A percentile compares a stretch with the other conserved stretches of the same genome.
Evolutionary conservation across 352 stramenopile genomes (phyloP).

Genomic region (Pythium apleroticum): DNA sequence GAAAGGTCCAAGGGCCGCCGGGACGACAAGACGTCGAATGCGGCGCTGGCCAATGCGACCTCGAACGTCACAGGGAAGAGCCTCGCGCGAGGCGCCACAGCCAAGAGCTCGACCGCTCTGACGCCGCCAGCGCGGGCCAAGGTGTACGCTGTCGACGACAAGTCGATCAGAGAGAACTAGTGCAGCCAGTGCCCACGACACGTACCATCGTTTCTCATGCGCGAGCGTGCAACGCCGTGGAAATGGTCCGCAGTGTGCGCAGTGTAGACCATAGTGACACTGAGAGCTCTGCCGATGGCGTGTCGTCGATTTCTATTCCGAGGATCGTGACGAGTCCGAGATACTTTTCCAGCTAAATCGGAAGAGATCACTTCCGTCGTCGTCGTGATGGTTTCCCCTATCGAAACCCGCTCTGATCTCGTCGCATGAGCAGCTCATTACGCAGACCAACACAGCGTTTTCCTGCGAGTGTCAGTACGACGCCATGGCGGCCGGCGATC

Average conservation of each 20-base stretch:
- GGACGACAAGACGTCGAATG: not conserved
- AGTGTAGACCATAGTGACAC: too few species aligned
- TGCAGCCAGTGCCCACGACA: too few species aligned
- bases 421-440: not conserved
- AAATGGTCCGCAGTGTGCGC: too few species aligned
- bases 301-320: too few species aligned
- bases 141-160: not conserved
- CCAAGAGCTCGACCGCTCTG: not conserved
- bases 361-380: not conserved
- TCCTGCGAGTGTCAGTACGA: too few species aligned
- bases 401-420: not conserved
- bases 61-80: not conserved
- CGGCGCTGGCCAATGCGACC: not conserved
- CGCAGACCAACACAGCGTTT: too few species aligned
- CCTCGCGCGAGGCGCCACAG: not conserved
- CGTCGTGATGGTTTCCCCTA: not conserved
- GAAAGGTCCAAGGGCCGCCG: conserved; percentile 1
- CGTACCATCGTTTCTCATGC: too few species aligned
- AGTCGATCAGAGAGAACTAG: not conserved
- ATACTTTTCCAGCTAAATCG: not conserved
- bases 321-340: not conserved
- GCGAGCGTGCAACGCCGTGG: too few species aligned
- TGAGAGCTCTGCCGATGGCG: too few species aligned
- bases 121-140: not conserved
- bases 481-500: not conserved